phyloP scores from a whole-genome alignment of 768 basidiomycete species.

The Pleurotus salmoneostramineus region DNA sequence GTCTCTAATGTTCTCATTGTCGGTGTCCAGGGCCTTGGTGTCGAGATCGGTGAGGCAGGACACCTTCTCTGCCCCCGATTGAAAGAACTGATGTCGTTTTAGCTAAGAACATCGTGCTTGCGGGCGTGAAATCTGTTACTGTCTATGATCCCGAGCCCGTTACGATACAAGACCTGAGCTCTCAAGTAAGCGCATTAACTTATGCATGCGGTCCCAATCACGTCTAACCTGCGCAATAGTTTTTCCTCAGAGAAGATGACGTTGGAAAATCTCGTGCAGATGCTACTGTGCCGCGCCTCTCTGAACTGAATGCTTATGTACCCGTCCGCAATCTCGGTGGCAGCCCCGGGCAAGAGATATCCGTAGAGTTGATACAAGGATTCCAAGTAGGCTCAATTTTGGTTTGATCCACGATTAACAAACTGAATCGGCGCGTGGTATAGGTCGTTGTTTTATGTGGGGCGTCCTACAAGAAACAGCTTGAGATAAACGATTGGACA shows the following conservation, averaged over 20 bases:
- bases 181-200: slow-evolving; percentile 58
- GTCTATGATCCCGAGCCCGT: slow-evolving; percentile 92
- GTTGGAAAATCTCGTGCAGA: slow-evolving; percentile 85
- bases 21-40: slow-evolving; percentile 88
- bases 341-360: slow-evolving; percentile 69
- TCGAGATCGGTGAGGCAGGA: slow-evolving; percentile 73
- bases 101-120: slow-evolving; percentile 95
- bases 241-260: slow-evolving; percentile 88
- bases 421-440: slow-evolving; percentile 9
- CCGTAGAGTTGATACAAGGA: slow-evolving; percentile 74
- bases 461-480: slow-evolving; percentile 70
- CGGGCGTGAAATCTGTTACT: slow-evolving; percentile 96
- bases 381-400: slow-evolving; percentile 68
- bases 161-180: slow-evolving; percentile 84
- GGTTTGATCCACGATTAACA: not conserved
- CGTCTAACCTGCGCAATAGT: slow-evolving; percentile 42
- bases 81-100: too few relatives aligned
- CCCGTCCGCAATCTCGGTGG: slow-evolving; percentile 89
- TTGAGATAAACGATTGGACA: slow-evolving; percentile 96
- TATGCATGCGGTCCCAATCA: slow-evolving; percentile 12
- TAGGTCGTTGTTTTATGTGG: slow-evolving; percentile 91
- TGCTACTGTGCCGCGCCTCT: slow-evolving; percentile 82
- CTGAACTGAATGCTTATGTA: slow-evolving; percentile 95
- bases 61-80: too few relatives aligned
- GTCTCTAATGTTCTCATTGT: slow-evolving; percentile 91